phyloP scores from a whole-genome alignment of 805 yeast genomes.

The Spathaspora sp. region DNA sequence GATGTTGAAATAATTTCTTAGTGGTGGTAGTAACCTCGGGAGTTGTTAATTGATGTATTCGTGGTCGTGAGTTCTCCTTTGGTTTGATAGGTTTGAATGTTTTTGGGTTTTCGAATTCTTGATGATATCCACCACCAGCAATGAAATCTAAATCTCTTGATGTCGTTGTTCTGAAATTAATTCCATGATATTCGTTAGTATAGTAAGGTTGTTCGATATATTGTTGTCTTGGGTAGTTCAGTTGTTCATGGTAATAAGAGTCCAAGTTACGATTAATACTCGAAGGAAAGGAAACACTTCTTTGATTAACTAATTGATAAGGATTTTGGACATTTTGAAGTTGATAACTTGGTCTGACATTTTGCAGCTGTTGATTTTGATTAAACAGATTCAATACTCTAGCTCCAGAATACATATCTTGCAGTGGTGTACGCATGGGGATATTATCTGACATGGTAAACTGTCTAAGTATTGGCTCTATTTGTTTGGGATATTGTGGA shows the following conservation, averaged over 20 bases:
- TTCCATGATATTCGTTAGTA: background rate
- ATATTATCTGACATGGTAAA: background rate
- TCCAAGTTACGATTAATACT: background rate
- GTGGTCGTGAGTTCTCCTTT: slow-evolving; percentile 32
- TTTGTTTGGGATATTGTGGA: background rate
- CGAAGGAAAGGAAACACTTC: background rate
- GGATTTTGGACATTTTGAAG: background rate
- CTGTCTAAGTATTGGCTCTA: background rate
- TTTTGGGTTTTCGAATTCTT: background rate
- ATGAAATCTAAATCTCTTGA: background rate
- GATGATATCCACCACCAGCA: background rate
- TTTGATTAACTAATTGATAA: background rate
- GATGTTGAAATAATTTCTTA: slow-evolving; percentile 14
- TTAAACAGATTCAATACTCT: background rate
- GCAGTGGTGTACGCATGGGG: background rate
- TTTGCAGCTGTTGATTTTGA: background rate
- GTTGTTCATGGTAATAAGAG: background rate
- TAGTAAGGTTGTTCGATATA: background rate
- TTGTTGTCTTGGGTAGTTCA: background rate
- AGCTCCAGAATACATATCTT: background rate
- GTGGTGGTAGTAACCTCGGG: background rate
- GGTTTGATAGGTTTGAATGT: slow-evolving; percentile 35
- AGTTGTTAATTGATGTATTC: slow-evolving; percentile 28
- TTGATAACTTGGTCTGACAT: background rate
- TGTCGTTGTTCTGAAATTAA: background rate